Conservation (phyloP, 345 rosid species). For the Passiflora organensis region DNA sequence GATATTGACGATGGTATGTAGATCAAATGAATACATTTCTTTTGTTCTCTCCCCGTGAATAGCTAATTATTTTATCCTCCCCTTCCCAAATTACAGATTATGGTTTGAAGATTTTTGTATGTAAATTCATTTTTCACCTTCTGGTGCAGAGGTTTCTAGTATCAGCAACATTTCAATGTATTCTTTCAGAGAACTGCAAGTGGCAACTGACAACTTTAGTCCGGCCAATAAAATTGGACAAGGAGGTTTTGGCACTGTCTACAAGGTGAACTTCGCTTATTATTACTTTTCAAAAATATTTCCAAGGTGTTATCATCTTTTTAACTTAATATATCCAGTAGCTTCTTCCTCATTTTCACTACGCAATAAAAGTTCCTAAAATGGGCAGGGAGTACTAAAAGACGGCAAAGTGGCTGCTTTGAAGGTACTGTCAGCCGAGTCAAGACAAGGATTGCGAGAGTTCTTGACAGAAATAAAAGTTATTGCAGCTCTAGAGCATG, state of each 20-base stretch:
- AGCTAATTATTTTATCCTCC: neutral
- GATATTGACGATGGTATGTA: slow-evolving; percentile 47
- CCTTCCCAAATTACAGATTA: neutral
- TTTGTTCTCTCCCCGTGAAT: neutral
- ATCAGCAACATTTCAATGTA: slow-evolving; percentile 34
- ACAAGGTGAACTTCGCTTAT: slow-evolving; percentile 46
- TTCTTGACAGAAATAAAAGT: slow-evolving; percentile 60
- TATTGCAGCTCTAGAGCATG: slow-evolving; percentile 53
- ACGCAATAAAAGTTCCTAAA: neutral
- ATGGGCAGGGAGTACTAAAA: slow-evolving; percentile 46
- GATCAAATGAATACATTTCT: neutral
- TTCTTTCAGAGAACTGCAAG: slow-evolving; percentile 40
- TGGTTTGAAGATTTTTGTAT: neutral
- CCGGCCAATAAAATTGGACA: slow-evolving; percentile 53
- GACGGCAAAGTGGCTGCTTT: slow-evolving; percentile 54
- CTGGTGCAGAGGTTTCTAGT: slow-evolving; percentile 44
- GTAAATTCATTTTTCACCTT: slow-evolving; percentile 9
- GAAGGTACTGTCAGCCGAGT: slow-evolving; percentile 55
- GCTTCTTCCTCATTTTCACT: neutral
- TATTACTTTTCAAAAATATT: neutral
- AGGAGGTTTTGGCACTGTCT: slow-evolving; percentile 74
- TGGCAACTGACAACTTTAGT: slow-evolving; percentile 51
- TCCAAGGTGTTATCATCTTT: neutral
- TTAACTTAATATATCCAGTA: slow-evolving; percentile 5
- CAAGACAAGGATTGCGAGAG: slow-evolving; percentile 59